Base-by-base conservation (phyloP, 2,329 filamentous ascomycete species). In the Trichoderma pleuroti region DNA sequence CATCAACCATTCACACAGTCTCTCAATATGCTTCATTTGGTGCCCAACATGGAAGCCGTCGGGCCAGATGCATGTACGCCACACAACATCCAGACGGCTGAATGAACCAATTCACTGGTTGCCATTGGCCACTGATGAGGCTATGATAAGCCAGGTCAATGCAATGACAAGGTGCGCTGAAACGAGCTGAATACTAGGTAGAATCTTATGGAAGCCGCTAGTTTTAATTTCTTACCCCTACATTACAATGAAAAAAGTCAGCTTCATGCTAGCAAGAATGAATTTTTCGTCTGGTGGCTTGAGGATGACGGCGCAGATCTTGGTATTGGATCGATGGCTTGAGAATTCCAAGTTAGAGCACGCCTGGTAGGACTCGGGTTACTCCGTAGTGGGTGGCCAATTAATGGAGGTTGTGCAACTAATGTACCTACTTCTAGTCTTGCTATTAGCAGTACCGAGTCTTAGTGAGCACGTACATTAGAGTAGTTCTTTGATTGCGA, bases 281-380 rank as follows among this genome's bases (percentile, higher is more conserved):
- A 21, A n/a, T 26, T 59, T 42, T 59, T 59, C 39, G 24, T 68
- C 46, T 18, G 36, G 54, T 68, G 64, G 54, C 64, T 64, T 52
- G 42, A 52, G 42, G n/a, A 36, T 64, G 61, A 52, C 61, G 28
- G 61, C n/a, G n/a, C 42, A 46, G 64, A 56, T 68, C 64, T 59
- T 34, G 30, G 21, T 36, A 12, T n/a, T 54, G 54, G 64, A 60
- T 59, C 64, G 36, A 42, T 46, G 39, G 34, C 64, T 67, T 18
- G 32, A 49, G 59, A 12, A 32, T 57, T 59, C 4, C n/a, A 49
- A 49, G 63, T 24, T 32, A 67, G 64, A 24, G 49, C 32, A 24
- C 24, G 42, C 42, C 2, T 30, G 60, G 21, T 52, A 54, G 34
- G 34, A 21, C 12, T 66, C 63, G 63, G 63, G 52, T 34, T 66